Evolutionary conservation across 2,329 filamentous ascomycete species (phyloP), one percentile per base, ranked within the genome.

Genomic region (Aspergillus puulaauensis): DNA sequence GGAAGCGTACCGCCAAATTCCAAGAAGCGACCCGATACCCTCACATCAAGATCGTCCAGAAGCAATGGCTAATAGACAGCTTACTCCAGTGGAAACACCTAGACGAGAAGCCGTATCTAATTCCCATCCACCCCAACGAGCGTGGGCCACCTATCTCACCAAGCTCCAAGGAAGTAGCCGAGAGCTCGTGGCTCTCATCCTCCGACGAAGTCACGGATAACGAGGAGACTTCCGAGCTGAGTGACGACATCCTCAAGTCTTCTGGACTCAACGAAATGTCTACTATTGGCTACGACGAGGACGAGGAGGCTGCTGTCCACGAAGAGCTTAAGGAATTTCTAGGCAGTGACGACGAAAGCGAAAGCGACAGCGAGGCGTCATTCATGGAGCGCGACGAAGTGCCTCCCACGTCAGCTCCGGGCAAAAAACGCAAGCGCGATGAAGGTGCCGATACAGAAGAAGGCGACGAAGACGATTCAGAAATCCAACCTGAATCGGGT

Each of bases 11-110:
- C 0, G 89, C 91, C 53, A 99, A 99, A 76, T 91, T 98, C 44
- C 88, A 90, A 48, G 89, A 93, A 73, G 95, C 95, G 0, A 88
- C 90, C 14, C 86, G 87, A 62, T 89, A 91, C 55, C 81, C 89
- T 0, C 85, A 86, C 15, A 90, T 98, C 74, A 93, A 92, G 72
- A 96, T 99, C 58, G 95, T 99, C 48, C 92, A 89, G 65, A 90
- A 92, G 53, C 86, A 91, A 67, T 99, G 95, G 95, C 85, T 99
- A 31, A 83, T 88, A 33, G 89, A 93, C 64, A 96, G 88, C 55
- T 86, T 98, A 62, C 89, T 86, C 24, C 88, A 89, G 71, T 99
- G 95, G 95, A 81, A 84, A 61, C 87, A 85, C 56, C 79, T 96
- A 11, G 87, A 95, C 56, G 93, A 97, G 72, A 81, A 81, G 2